These are phyloP conservation scores for Fusarium napiforme DNA, from an alignment of 2,329 filamentous ascomycete species.

Conservation along the genomic window DNA sequence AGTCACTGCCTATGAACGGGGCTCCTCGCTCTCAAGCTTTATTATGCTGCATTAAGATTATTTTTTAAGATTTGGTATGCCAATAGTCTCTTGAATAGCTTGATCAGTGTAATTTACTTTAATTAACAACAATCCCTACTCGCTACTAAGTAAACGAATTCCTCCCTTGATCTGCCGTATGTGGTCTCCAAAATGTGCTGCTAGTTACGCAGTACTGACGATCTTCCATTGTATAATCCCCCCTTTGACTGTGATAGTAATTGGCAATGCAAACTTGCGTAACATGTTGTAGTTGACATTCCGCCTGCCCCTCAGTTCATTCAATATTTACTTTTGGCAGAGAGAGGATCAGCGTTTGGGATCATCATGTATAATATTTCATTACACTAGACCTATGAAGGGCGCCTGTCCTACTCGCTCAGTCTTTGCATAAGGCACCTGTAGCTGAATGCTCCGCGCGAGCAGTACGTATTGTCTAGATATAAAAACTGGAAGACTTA, in stretches of 20 bases:
- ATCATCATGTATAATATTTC: neutral
- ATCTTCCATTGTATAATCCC: neutral
- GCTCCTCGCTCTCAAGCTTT: neutral
- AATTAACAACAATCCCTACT: neutral
- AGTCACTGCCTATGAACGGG: neutral
- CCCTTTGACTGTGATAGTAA: no score
- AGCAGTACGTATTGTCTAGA: neutral
- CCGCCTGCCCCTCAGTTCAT: neutral
- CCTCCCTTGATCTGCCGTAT: neutral
- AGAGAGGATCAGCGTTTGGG: neutral
- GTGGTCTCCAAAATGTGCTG: no score
- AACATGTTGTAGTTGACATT: neutral
- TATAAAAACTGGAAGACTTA: neutral
- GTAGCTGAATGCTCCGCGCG: neutral
- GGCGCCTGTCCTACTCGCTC: neutral
- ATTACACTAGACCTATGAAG: neutral
- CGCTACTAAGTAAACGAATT: no score
- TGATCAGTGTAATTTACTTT: neutral
- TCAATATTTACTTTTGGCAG: neutral
- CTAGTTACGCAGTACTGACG: neutral
- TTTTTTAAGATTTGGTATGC: neutral
- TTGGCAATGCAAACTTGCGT: neutral
- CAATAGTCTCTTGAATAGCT: neutral
- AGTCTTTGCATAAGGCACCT: neutral
- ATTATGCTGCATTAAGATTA: neutral